phyloP scores from a whole-genome alignment of 371 early-diverging fungal genomes.

The Sporodiniella umbellata region DNA sequence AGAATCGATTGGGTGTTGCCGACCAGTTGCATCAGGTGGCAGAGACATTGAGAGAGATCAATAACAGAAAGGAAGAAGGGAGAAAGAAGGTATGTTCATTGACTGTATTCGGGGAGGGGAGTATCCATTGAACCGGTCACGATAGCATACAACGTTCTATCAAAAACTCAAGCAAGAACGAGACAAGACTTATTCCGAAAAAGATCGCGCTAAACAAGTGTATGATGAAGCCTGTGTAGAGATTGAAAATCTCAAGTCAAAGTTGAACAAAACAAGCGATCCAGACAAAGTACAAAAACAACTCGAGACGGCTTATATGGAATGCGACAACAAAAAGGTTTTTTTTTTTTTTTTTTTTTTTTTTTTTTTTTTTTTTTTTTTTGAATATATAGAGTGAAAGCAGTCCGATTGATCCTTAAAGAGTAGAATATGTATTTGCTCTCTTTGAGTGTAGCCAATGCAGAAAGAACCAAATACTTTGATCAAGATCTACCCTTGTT shows the following conservation, averaged over 20 bases:
- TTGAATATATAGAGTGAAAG: too few relatives aligned
- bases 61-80: constrained; percentile 65
- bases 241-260: constrained; percentile 51
- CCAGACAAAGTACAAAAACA: constrained; percentile 49
- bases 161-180: constrained; percentile 62
- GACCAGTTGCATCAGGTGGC: constrained; percentile 51
- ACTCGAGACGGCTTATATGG: constrained; percentile 64
- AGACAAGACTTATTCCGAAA: constrained; percentile 64
- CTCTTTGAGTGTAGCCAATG: constrained; percentile 57
- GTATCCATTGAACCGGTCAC: neutral
- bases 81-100: constrained; percentile 70
- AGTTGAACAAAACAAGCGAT: constrained; percentile 30
- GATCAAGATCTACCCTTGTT: constrained; percentile 58
- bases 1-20: constrained; percentile 51
- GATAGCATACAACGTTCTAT: constrained; percentile 66
- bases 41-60: constrained; percentile 57
- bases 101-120: too few relatives aligned
- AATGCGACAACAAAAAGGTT: constrained; percentile 82
- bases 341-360: too few relatives aligned
- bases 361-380: too few relatives aligned
- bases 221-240: constrained; percentile 73
- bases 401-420: too few relatives aligned
- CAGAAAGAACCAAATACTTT: constrained; percentile 57
- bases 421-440: constrained; percentile 63
- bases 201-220: constrained; percentile 65